Conservation (phyloP, 31 red algal species). For the Odonthalia washingtoniensis region DNA sequence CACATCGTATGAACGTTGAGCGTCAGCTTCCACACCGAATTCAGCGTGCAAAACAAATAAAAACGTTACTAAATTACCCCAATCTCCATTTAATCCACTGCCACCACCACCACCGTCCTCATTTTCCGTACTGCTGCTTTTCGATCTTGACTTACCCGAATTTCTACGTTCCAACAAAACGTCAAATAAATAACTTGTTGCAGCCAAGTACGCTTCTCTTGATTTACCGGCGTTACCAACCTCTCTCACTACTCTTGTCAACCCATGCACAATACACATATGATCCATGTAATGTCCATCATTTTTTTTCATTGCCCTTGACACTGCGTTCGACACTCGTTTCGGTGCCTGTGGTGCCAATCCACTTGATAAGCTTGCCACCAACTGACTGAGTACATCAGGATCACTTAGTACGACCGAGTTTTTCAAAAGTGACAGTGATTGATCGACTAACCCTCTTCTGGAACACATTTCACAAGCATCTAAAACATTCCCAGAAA, state of each 20-base stretch:
- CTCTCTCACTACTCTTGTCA: slow-evolving; percentile 55
- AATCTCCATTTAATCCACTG: slow-evolving; percentile 5
- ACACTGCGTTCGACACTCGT: slow-evolving; percentile 43
- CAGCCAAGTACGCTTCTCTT: slow-evolving; percentile 43
- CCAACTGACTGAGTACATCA: slow-evolving; percentile 50
- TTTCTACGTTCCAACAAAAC: slow-evolving; percentile 48
- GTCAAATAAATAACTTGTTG: slow-evolving; percentile 42
- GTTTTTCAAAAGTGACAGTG: slow-evolving; percentile 57
- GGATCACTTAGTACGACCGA: slow-evolving; percentile 29
- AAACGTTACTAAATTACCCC: slow-evolving; percentile 58
- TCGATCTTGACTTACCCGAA: background rate
- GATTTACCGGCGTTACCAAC: slow-evolving; percentile 40
- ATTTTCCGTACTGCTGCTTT: background rate
- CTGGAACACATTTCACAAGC: slow-evolving; percentile 50
- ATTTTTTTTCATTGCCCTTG: slow-evolving; percentile 44
- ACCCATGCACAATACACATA: slow-evolving; percentile 48
- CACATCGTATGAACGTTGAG: slow-evolving; percentile 55
- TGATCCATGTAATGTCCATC: slow-evolving; percentile 40
- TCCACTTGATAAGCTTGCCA: slow-evolving; percentile 38
- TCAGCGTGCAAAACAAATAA: slow-evolving; percentile 67
- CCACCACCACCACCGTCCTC: background rate
- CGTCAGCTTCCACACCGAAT: slow-evolving; percentile 53
- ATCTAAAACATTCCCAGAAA: slow-evolving; percentile 55
- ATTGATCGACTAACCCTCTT: slow-evolving; percentile 44
- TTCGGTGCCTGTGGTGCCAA: slow-evolving; percentile 54